phyloP scores from a whole-genome alignment of 2,329 filamentous ascomycete genomes.

The Ophiocordyceps polyrhachis-furcata region DNA sequence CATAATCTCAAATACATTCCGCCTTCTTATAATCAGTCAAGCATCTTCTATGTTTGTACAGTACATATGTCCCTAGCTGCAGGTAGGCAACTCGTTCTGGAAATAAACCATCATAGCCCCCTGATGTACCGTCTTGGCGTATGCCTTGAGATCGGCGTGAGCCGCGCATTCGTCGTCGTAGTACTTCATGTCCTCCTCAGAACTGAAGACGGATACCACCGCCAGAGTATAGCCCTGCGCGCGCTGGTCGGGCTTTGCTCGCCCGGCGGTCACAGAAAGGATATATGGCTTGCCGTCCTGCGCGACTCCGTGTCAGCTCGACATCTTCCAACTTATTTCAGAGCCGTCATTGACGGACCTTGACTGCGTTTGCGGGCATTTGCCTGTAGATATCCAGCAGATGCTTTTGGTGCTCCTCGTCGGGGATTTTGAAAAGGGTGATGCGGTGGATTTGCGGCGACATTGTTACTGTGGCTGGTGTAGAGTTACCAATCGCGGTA shows the following conservation, averaged over 20 bases:
- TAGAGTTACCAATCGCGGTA: background rate
- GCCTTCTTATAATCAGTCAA: too few relatives aligned
- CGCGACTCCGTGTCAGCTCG: background rate
- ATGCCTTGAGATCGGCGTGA: constrained; percentile 12
- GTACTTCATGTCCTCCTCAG: constrained; percentile 39
- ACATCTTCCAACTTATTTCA: background rate
- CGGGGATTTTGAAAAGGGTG: constrained; percentile 20
- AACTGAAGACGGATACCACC: constrained; percentile 35
- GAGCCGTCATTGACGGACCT: constrained; percentile 6
- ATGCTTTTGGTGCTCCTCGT: constrained; percentile 11
- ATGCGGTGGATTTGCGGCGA: constrained; percentile 9
- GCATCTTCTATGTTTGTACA: too few relatives aligned
- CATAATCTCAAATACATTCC: too few relatives aligned
- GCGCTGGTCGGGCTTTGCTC: constrained; percentile 31
- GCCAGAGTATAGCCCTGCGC: constrained; percentile 39
- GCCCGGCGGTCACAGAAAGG: constrained; percentile 25
- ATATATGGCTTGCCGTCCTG: constrained; percentile 46
- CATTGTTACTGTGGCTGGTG: background rate
- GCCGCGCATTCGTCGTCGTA: constrained; percentile 31
- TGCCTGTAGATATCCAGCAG: constrained; percentile 13
- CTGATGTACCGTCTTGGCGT: constrained; percentile 13
- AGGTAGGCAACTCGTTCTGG: constrained; percentile 6
- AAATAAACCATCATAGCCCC: constrained; percentile 35
- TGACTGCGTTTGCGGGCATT: constrained; percentile 13
- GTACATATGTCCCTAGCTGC: background rate